Conservation (phyloP, 202 grass and related monocot species). For the Cymbopogon flexuosus region DNA sequence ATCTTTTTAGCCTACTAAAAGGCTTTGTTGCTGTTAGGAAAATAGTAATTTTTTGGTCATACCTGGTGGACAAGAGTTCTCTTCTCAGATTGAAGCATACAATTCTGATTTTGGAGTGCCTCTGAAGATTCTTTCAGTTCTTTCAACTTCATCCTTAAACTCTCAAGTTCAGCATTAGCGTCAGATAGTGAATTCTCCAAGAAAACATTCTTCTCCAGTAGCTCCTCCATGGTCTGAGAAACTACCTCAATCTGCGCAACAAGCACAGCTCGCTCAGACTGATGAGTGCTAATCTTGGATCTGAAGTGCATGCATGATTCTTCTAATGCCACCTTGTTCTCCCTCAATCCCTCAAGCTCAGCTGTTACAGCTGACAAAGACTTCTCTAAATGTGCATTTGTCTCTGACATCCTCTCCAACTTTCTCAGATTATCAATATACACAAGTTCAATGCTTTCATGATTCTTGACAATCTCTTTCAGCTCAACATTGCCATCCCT, state of each 20-base stretch:
- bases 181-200: constrained; percentile 60
- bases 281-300: constrained; percentile 43
- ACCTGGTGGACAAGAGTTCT: constrained; percentile 62
- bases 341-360: constrained; percentile 55
- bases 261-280: constrained; percentile 45
- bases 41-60: constrained; percentile 13
- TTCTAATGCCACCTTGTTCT: constrained; percentile 54
- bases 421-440: constrained; percentile 52
- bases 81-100: constrained; percentile 54
- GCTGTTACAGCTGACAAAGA: constrained; percentile 51
- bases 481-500: constrained; percentile 65
- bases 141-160: constrained; percentile 51
- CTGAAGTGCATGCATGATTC: constrained; percentile 62
- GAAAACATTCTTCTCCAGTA: constrained; percentile 52
- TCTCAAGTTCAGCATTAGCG: constrained; percentile 52
- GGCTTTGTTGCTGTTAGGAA: background rate
- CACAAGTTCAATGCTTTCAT: constrained; percentile 41
- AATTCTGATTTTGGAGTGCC: constrained; percentile 50
- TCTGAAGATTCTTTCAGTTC: constrained; percentile 45
- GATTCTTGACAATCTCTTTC: constrained; percentile 72
- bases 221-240: constrained; percentile 54
- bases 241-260: constrained; percentile 50
- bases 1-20: background rate
- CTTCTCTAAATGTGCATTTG: constrained; percentile 51
- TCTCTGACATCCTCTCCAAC: constrained; percentile 55